These are phyloP conservation scores for Lunularia cruciata DNA, from an alignment of 225 moss, liverwort and hornwort species.

Conservation along the genomic window DNA sequence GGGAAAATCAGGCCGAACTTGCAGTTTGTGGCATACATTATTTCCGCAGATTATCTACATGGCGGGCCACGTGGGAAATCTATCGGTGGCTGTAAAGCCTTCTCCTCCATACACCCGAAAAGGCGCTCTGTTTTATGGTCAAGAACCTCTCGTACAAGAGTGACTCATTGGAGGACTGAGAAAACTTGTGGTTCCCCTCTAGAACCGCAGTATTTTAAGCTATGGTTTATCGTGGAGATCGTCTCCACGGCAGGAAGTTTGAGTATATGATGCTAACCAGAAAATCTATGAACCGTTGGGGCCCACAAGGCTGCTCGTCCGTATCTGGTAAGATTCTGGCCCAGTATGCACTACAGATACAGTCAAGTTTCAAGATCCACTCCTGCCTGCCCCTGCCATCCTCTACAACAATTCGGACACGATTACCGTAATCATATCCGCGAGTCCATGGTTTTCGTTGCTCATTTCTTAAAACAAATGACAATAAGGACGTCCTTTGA, in stretches of 20 bases:
- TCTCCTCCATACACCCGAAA: neutral
- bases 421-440: neutral
- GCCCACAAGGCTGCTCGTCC: neutral
- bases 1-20: neutral
- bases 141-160: neutral
- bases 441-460: neutral
- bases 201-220: neutral
- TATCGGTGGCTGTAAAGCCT: neutral
- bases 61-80: neutral
- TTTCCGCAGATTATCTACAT: neutral
- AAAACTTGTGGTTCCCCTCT: neutral
- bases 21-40: neutral
- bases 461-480: too few relatives aligned
- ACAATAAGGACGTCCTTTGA: neutral
- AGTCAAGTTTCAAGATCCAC: neutral
- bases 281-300: neutral
- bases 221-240: neutral
- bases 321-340: neutral
- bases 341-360: neutral
- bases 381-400: neutral
- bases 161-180: too few relatives aligned
- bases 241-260: neutral
- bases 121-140: neutral
- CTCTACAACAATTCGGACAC: neutral
- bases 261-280: neutral